phyloP scores from a whole-genome alignment of 768 basidiomycete genomes.

The Suillus lakei region DNA sequence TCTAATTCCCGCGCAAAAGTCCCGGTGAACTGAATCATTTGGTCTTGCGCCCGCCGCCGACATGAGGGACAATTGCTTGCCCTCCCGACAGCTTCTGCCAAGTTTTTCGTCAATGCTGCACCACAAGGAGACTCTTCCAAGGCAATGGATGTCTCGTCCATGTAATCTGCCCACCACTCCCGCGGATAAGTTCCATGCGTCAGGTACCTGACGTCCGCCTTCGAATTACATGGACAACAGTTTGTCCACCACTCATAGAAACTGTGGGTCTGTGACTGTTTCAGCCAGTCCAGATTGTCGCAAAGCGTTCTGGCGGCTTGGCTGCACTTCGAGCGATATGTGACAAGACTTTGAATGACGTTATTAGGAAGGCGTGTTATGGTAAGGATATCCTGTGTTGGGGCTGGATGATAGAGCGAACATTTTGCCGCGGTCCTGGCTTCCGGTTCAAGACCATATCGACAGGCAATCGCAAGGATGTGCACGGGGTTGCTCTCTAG shows the following conservation, averaged over 20 bases:
- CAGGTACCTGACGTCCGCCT: constrained; percentile 28
- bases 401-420: constrained; percentile 27
- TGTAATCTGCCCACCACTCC: constrained; percentile 37
- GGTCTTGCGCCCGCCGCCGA: constrained; percentile 18
- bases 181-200: constrained; percentile 31
- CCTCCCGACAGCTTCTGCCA: constrained; percentile 21
- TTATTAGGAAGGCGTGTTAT: constrained; percentile 12
- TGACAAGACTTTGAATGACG: constrained; percentile 19
- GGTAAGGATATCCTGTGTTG: constrained; percentile 4
- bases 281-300: constrained; percentile 27
- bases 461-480: constrained; percentile 41
- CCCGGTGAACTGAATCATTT: constrained; percentile 27
- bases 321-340: constrained; percentile 27
- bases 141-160: constrained; percentile 27
- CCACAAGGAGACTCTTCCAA: constrained; percentile 31
- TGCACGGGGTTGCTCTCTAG: constrained; percentile 32
- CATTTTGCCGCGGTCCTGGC: constrained; percentile 32
- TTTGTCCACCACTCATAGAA: constrained; percentile 36
- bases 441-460: constrained; percentile 35
- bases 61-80: constrained; percentile 26
- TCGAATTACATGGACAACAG: constrained; percentile 28
- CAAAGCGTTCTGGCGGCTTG: constrained; percentile 24
- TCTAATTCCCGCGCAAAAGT: constrained; percentile 29
- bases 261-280: constrained; percentile 23
- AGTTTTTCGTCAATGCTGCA: constrained; percentile 18